Evolutionary conservation across 371 early-diverging fungal genomes (phyloP), one percentile per base, ranked within the genome.

Genomic region (Dinochytrium kinnereticum): DNA sequence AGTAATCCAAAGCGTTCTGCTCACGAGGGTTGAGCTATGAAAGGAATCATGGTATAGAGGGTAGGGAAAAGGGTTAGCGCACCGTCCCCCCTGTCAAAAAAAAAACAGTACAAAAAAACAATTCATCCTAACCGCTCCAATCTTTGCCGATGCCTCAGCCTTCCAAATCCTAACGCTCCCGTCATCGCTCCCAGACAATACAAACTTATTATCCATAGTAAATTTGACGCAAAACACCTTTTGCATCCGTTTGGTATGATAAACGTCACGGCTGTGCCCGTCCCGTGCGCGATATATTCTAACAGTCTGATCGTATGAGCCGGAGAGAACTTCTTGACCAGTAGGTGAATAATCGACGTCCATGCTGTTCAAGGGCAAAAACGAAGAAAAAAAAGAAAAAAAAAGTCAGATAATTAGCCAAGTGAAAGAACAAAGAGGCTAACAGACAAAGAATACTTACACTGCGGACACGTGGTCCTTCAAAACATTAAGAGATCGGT

Each of bases 221-320:
- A 90, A 99, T 71, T 91, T 91, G 33, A 98, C 95, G 49, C 94
- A 92, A 81, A 97, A 97, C 33, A 98, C 91, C 44, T 90, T 86
- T 73, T 87, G 96, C 99, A 99, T 99, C 73, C 99, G 95, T 82
- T 95, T 94, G 44, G 98, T 97, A 82, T 99, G 98, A 84, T 99
- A 99, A 57, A 97, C 90, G 78, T 99, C 99, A 73, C 95, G 90
- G 70, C 92, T 90, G 79, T 93, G 94, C 10, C 97, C 95, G 28
- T 90, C 86, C 26, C 90, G 80, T 1, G 89, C 90, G 65, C 91
- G 88, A 86, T 92, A 99, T 33, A 99, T 90, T 67, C 99, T 91
- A n/a, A 99, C 82, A 0, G 98, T 92, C 66, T 93, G 90, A 82
- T 99, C 99, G 75, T 96, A 97, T 26, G 94, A 91, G 51, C 97